These are phyloP conservation scores for Pholiota microspora DNA, from an alignment of 768 basidiomycete genomes.

Conservation along the genomic window DNA sequence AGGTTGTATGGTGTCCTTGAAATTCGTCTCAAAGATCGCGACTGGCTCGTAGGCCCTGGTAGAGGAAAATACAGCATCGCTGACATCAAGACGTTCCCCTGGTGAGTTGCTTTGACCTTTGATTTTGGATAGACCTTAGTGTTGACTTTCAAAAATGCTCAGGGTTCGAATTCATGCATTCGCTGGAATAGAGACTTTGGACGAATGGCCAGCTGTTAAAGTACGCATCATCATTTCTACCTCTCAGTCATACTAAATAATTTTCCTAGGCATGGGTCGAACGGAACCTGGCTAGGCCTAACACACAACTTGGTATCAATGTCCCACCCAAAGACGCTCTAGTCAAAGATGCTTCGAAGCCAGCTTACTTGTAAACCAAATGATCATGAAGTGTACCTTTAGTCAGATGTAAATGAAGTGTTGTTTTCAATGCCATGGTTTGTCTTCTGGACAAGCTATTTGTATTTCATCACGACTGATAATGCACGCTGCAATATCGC, in stretches of 20 bases:
- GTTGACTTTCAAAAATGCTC: too few relatives aligned
- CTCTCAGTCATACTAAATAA: not conserved
- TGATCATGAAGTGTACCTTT: too few relatives aligned
- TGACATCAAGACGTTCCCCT: slow-evolving; percentile 67
- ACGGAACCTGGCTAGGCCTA: slow-evolving; percentile 15
- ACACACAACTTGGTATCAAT: slow-evolving; percentile 15
- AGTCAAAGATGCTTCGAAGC: too few relatives aligned
- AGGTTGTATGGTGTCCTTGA: slow-evolving; percentile 85
- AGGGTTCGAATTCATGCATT: slow-evolving; percentile 55
- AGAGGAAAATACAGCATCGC: slow-evolving; percentile 68
- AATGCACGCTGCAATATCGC: too few relatives aligned
- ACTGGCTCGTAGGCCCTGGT: slow-evolving; percentile 78
- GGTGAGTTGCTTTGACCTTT: slow-evolving; percentile 35
- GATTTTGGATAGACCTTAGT: too few relatives aligned
- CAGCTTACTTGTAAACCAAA: too few relatives aligned
- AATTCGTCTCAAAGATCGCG: slow-evolving; percentile 67
- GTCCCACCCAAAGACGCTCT: slow-evolving; percentile 5
- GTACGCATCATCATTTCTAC: slow-evolving; percentile 22
- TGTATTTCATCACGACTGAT: too few relatives aligned
- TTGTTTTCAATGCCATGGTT: too few relatives aligned
- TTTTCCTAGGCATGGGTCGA: slow-evolving; percentile 20
- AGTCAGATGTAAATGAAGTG: too few relatives aligned
- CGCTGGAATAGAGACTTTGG: slow-evolving; percentile 54
- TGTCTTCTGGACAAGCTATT: too few relatives aligned
- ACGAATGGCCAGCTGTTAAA: slow-evolving; percentile 64